Conservation (phyloP, 108 stramenopile species). For the Parmales sp. region DNA sequence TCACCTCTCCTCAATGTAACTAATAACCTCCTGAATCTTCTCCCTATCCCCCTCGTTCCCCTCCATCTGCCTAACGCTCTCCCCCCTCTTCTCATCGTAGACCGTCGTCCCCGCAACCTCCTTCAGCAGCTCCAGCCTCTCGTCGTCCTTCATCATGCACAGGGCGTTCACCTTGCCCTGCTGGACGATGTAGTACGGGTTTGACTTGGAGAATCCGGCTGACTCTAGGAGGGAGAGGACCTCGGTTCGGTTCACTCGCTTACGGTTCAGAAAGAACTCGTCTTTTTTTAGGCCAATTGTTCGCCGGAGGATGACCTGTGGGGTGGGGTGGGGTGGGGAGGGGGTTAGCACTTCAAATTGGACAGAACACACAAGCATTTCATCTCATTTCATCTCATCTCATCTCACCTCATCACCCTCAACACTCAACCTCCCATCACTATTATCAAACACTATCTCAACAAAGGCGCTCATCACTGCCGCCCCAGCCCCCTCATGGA, state of each 20-base stretch:
- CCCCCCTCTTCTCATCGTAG: slow-evolving; percentile 92
- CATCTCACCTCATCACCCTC: slow-evolving; percentile 64
- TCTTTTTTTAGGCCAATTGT: slow-evolving; percentile 97
- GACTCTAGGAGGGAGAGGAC: slow-evolving; percentile 85
- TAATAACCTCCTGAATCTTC: slow-evolving; percentile 78
- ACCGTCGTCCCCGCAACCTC: slow-evolving; percentile 93
- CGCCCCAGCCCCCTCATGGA: slow-evolving; percentile 81
- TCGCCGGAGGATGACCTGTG: slow-evolving; percentile 88
- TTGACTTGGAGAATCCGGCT: slow-evolving; percentile 92
- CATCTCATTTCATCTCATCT: neutral
- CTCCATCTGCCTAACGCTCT: slow-evolving; percentile 80
- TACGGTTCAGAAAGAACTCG: slow-evolving; percentile 96
- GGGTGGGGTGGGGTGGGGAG: neutral
- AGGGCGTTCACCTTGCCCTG: slow-evolving; percentile 95
- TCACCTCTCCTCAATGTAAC: slow-evolving; percentile 79
- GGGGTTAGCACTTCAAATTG: too few relatives aligned
- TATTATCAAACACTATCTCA: slow-evolving; percentile 97
- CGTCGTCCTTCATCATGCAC: slow-evolving; percentile 86
- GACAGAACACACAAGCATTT: neutral
- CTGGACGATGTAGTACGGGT: slow-evolving; percentile 99
- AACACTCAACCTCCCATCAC: slow-evolving; percentile 76
- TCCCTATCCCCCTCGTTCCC: slow-evolving; percentile 74
- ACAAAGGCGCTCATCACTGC: slow-evolving; percentile 86
- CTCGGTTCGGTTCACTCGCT: slow-evolving; percentile 81
- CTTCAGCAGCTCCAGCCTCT: slow-evolving; percentile 82